A percentile compares a stretch with the other conserved stretches of the same genome.
Conservation (phyloP, 352 stramenopile species). For the Globisporangium parvum region DNA sequence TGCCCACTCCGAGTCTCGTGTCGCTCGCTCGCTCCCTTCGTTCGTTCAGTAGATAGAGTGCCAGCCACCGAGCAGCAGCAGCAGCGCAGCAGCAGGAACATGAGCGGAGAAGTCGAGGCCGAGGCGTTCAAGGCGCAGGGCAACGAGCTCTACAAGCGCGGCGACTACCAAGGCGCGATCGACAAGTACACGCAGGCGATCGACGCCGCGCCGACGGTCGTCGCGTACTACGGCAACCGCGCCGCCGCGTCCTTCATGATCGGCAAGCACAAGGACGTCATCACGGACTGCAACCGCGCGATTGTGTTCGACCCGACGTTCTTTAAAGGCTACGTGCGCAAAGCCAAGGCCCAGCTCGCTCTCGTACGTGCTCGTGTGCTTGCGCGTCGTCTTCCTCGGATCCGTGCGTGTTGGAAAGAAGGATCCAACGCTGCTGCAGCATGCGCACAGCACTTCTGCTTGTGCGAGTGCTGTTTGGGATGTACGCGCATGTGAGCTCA, state of each 20-base stretch:
- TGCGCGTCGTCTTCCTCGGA: too few species aligned
- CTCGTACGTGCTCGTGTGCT: slow-evolving; percentile 29
- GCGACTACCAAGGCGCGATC: slow-evolving; percentile 87
- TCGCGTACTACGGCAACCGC: slow-evolving; percentile 88
- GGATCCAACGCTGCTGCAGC: neutral
- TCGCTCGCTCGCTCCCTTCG: too few species aligned
- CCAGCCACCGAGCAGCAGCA: neutral
- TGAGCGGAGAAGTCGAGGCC: slow-evolving; percentile 45
- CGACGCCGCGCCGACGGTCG: slow-evolving; percentile 73
- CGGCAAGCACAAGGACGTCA: slow-evolving; percentile 82
- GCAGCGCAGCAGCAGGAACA: slow-evolving; percentile 12
- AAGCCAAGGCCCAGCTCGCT: slow-evolving; percentile 82
- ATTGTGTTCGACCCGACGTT: slow-evolving; percentile 88
- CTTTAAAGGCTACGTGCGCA: slow-evolving; percentile 89
- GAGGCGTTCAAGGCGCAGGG: slow-evolving; percentile 83
- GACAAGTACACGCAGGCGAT: slow-evolving; percentile 90
- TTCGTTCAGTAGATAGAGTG: too few species aligned
- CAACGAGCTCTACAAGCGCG: slow-evolving; percentile 91
- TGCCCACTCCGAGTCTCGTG: too few species aligned
- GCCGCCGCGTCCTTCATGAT: slow-evolving; percentile 90
- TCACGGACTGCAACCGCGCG: slow-evolving; percentile 87
- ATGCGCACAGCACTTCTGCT: neutral
- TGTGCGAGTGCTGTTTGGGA: neutral
- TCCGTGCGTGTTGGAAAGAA: too few species aligned
- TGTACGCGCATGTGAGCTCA: neutral